Conservation (phyloP, 2,329 filamentous ascomycete species). For the Talaromyces sp. region DNA sequence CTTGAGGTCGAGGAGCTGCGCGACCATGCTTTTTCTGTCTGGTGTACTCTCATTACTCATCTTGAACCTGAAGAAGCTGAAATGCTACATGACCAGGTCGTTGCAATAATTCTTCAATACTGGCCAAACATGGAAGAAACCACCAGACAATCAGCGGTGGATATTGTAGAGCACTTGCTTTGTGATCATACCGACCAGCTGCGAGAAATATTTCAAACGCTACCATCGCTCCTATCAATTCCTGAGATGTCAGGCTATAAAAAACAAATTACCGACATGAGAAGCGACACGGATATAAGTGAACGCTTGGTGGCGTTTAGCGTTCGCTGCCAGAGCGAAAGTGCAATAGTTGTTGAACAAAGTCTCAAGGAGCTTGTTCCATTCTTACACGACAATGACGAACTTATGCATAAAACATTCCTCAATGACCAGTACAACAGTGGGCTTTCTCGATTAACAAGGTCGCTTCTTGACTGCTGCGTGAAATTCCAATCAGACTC, state of each 20-base stretch:
- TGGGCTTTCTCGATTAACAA: constrained; percentile 65
- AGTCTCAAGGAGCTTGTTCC: constrained; percentile 71
- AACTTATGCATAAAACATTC: constrained; percentile 71
- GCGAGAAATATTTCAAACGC: constrained; percentile 62
- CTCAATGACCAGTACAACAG: constrained; percentile 79
- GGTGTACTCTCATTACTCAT: constrained; percentile 71
- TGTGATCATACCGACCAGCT: constrained; percentile 59
- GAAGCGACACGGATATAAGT: constrained; percentile 60
- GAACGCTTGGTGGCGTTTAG: constrained; percentile 68
- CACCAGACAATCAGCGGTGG: constrained; percentile 57
- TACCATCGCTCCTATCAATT: constrained; percentile 74
- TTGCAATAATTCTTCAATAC: constrained; percentile 78
- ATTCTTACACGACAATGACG: constrained; percentile 70
- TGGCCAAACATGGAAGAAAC: constrained; percentile 65
- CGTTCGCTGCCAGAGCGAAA: constrained; percentile 74
- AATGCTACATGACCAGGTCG: constrained; percentile 77
- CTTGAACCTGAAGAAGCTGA: constrained; percentile 76
- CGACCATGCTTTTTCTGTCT: constrained; percentile 74
- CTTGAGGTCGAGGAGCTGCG: constrained; percentile 71
- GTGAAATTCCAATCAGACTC: constrained; percentile 71
- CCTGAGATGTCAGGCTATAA: constrained; percentile 66
- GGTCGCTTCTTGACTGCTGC: constrained; percentile 79
- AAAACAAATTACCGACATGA: constrained; percentile 59
- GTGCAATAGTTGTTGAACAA: constrained; percentile 76
- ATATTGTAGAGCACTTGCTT: constrained; percentile 62